phyloP scores from a whole-genome alignment of 306 rosid species.

The Prunus padus region DNA sequence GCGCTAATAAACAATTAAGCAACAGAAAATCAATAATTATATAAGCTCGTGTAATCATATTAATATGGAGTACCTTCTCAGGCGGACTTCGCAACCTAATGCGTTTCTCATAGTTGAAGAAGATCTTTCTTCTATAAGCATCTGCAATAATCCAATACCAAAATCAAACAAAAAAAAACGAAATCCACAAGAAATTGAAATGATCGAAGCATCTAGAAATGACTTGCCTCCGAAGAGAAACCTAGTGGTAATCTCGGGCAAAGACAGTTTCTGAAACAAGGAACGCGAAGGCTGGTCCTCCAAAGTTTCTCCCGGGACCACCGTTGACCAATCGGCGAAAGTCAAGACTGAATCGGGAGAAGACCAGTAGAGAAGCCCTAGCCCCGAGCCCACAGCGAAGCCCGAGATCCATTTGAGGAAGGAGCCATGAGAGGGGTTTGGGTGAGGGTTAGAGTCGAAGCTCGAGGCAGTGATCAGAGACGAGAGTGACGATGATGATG shows the following conservation, averaged over 20 bases:
- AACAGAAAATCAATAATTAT: background rate
- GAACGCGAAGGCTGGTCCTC: conserved; percentile 22
- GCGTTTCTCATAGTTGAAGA: conserved; percentile 94
- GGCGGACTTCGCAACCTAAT: conserved; percentile 81
- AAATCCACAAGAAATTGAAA: background rate
- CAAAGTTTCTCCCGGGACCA: conserved; percentile 4
- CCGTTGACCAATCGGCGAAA: conserved; percentile 33
- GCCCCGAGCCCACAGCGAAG: conserved; percentile 38
- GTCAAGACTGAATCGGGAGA: conserved; percentile 16
- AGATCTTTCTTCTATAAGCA: conserved; percentile 73
- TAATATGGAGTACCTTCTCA: conserved; percentile 56
- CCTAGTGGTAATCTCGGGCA: conserved; percentile 41
- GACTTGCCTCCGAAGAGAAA: conserved; percentile 57
- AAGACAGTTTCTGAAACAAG: conserved; percentile 40
- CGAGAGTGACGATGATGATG: conserved; percentile 24
- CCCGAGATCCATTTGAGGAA: conserved; percentile 43
- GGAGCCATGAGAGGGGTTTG: conserved; percentile 14
- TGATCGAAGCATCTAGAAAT: background rate
- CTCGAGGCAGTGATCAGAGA: conserved; percentile 18
- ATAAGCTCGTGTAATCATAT: background rate
- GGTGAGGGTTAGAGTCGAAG: conserved; percentile 2
- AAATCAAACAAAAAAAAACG: background rate
- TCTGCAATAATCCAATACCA: conserved; percentile 45
- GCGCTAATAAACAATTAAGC: too few species aligned
- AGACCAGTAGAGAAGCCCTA: conserved; percentile 59